phyloP scores from a whole-genome alignment of 225 moss, liverwort and hornwort species.

The Marchantia paleacea region DNA sequence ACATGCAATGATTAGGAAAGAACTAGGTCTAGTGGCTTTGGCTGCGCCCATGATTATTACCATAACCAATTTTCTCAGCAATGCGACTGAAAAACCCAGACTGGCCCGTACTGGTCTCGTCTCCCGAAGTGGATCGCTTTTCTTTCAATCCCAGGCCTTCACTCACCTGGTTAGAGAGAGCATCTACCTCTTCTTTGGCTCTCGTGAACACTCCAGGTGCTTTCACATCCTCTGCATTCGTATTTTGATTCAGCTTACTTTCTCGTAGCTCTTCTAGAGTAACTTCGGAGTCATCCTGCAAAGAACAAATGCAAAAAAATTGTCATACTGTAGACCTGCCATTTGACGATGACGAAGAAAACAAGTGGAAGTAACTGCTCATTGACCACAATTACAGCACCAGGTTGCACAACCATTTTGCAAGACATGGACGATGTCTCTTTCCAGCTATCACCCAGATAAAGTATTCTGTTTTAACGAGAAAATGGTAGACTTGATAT shows the following conservation, averaged over 20 bases:
- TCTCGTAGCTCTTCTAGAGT: slow-evolving; percentile 21
- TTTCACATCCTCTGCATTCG: slow-evolving; percentile 37
- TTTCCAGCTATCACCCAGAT: too few relatives aligned
- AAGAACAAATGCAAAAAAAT: background rate
- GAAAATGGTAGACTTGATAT: too few relatives aligned
- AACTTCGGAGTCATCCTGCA: slow-evolving; percentile 33
- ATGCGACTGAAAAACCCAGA: slow-evolving; percentile 32
- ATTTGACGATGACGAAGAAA: background rate
- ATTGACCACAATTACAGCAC: too few relatives aligned
- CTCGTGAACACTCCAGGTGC: slow-evolving; percentile 40
- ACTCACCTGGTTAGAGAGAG: slow-evolving; percentile 33
- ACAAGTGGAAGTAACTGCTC: too few relatives aligned
- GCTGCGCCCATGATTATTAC: too few relatives aligned
- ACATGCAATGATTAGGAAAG: too few relatives aligned
- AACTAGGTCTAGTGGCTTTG: too few relatives aligned
- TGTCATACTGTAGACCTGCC: background rate
- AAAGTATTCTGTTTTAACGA: too few relatives aligned
- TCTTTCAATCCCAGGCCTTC: slow-evolving; percentile 27
- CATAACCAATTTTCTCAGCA: too few relatives aligned
- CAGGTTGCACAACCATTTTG: too few relatives aligned
- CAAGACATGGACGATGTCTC: too few relatives aligned
- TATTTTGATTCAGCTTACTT: slow-evolving; percentile 35
- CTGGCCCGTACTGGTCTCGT: background rate
- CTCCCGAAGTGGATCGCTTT: slow-evolving; percentile 25
- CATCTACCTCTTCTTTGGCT: slow-evolving; percentile 45